phyloP scores from a whole-genome alignment of 2,329 filamentous ascomycete genomes.

The Xylariales sp. region DNA sequence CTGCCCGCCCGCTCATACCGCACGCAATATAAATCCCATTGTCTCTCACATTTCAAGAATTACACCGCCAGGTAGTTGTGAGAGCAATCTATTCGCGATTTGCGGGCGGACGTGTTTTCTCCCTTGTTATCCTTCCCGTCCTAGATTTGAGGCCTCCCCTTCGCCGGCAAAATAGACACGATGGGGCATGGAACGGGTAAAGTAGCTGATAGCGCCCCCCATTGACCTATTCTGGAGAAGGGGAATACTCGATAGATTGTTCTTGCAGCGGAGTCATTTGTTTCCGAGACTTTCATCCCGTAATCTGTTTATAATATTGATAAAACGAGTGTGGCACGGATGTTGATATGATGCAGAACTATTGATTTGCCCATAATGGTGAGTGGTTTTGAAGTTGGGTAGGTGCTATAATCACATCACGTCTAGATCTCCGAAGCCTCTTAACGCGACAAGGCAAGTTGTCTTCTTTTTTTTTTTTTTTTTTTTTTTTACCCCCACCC shows the following conservation, averaged over 20 bases:
- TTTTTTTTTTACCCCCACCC: no score
- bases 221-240: conserved; percentile 31
- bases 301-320: background rate
- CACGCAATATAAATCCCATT: conserved; percentile 8
- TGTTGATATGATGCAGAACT: conserved; percentile 6
- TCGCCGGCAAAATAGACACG: conserved; percentile 34
- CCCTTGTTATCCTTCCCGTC: background rate
- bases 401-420: background rate
- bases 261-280: conserved; percentile 32
- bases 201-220: conserved; percentile 4
- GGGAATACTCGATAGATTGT: conserved; percentile 26
- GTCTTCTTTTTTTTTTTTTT: background rate
- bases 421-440: background rate
- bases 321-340: background rate
- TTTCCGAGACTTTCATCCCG: conserved; percentile 24
- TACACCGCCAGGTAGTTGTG: conserved; percentile 3
- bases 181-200: conserved; percentile 24
- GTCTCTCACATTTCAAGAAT: background rate
- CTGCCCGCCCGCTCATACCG: conserved; percentile 11
- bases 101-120: conserved; percentile 4
- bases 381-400: background rate
- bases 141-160: background rate
- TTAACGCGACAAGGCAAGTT: background rate
- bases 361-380: conserved; percentile 2
- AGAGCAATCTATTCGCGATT: conserved; percentile 32